Percentiles rank a stretch among this genome's conserved stretches.
Conservation (phyloP, 2,329 filamentous ascomycete species). For the Phialophora macrospora region DNA sequence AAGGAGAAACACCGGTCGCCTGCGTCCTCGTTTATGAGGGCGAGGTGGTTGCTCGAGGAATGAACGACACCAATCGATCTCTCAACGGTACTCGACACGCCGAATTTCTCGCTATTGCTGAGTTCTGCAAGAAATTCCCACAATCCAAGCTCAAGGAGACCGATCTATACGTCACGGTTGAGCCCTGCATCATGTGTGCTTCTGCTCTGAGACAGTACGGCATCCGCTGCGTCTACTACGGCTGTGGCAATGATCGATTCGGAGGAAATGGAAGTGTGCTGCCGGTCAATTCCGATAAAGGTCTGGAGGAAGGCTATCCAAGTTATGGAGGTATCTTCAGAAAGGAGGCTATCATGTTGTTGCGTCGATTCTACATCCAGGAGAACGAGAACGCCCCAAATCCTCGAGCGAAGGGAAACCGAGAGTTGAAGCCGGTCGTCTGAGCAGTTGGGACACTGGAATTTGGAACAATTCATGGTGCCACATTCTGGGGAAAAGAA, state of each 20-base stretch:
- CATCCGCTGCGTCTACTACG: conserved; percentile 90
- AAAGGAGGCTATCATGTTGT: conserved; percentile 88
- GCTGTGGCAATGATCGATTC: conserved; percentile 94
- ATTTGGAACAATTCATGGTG: neutral
- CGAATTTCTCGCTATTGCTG: conserved; percentile 84
- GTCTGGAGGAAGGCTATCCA: conserved; percentile 77
- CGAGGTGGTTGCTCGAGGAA: conserved; percentile 81
- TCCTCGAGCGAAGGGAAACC: conserved; percentile 67
- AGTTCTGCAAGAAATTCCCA: conserved; percentile 68
- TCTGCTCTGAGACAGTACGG: conserved; percentile 86
- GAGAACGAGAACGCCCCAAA: conserved; percentile 85
- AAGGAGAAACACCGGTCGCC: conserved; percentile 93
- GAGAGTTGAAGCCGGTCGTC: conserved; percentile 62
- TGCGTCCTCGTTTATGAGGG: conserved; percentile 87
- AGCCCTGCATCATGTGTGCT: conserved; percentile 99
- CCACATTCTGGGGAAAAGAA: neutral
- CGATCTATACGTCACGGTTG: conserved; percentile 93
- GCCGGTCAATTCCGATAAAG: conserved; percentile 51
- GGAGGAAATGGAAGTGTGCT: conserved; percentile 94
- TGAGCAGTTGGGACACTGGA: conserved; percentile 15
- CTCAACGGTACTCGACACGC: conserved; percentile 90
- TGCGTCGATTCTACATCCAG: conserved; percentile 95
- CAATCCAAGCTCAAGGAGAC: conserved; percentile 72
- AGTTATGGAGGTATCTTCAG: conserved; percentile 86
- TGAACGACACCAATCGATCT: conserved; percentile 95